phyloP scores from a whole-genome alignment of 2,329 filamentous ascomycete species.

The Microcyclospora tardicrescens region DNA sequence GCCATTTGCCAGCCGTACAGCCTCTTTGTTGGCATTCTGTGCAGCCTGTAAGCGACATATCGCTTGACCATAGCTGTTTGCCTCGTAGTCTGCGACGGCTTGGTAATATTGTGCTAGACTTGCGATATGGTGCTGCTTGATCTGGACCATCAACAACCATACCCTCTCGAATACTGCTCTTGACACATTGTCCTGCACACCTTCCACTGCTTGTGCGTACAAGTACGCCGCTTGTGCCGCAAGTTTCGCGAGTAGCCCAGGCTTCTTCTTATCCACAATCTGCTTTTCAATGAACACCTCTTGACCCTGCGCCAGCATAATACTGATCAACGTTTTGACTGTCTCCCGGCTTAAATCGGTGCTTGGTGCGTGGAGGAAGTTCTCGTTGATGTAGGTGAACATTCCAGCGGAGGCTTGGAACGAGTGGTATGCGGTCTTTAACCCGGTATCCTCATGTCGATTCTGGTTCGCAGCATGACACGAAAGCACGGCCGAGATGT shows the following conservation, averaged over 20 bases:
- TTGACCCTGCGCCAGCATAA: slow-evolving; percentile 91
- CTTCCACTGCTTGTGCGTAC: slow-evolving; percentile 78
- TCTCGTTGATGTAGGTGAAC: slow-evolving; percentile 99
- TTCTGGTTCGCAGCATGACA: slow-evolving; percentile 92
- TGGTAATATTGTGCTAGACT: slow-evolving; percentile 91
- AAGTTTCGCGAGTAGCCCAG: slow-evolving; percentile 79
- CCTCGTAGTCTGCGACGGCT: slow-evolving; percentile 78
- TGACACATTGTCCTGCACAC: slow-evolving; percentile 80
- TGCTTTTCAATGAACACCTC: slow-evolving; percentile 98
- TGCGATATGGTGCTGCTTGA: slow-evolving; percentile 69
- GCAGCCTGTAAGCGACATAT: slow-evolving; percentile 73
- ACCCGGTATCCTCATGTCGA: slow-evolving; percentile 75
- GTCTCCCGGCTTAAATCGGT: slow-evolving; percentile 93
- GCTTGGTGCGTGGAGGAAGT: slow-evolving; percentile 92
- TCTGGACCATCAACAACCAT: slow-evolving; percentile 72
- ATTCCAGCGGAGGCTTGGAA: slow-evolving; percentile 97
- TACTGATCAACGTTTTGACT: slow-evolving; percentile 81
- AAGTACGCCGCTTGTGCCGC: slow-evolving; percentile 82
- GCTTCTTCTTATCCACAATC: slow-evolving; percentile 81
- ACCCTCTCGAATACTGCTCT: slow-evolving; percentile 89
- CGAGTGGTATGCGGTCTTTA: slow-evolving; percentile 95
- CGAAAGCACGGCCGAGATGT: slow-evolving; percentile 92
- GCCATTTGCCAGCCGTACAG: slow-evolving; percentile 58
- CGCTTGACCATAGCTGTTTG: slow-evolving; percentile 71
- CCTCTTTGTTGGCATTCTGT: slow-evolving; percentile 65